phyloP scores from a whole-genome alignment of 768 basidiomycete genomes.

The Pisolithus sp. region DNA sequence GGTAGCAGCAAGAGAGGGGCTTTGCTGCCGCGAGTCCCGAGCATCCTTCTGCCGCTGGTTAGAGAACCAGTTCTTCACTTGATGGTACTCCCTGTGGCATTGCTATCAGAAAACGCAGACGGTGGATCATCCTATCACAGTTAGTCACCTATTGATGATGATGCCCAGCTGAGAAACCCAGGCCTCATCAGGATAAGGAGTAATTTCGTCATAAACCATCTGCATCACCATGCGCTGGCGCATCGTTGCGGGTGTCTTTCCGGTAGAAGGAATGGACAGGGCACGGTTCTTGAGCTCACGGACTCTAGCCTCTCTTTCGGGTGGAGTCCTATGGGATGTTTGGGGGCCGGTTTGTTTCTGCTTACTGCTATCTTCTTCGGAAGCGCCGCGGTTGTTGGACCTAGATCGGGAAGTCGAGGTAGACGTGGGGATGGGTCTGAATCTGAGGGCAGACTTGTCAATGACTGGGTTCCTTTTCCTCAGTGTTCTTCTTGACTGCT shows the following conservation, averaged over 20 bases:
- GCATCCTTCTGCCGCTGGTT: conserved; percentile 52
- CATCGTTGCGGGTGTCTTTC: conserved; percentile 44
- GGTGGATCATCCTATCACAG: neutral
- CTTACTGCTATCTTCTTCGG: conserved; percentile 26
- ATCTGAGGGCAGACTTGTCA: conserved; percentile 22
- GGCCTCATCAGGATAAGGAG: conserved; percentile 56
- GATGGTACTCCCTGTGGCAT: conserved; percentile 43
- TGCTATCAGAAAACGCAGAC: conserved; percentile 4
- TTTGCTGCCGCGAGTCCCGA: conserved; percentile 28
- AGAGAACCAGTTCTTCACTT: conserved; percentile 64
- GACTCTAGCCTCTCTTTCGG: conserved; percentile 26
- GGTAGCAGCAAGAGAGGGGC: conserved; percentile 27
- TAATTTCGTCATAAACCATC: conserved; percentile 61
- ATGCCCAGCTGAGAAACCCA: conserved; percentile 57
- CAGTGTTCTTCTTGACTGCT: conserved; percentile 21
- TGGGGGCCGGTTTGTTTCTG: conserved; percentile 18
- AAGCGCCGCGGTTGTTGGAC: conserved; percentile 14
- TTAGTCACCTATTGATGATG: conserved; percentile 45
- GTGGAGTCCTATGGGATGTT: conserved; percentile 15
- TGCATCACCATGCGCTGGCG: conserved; percentile 53
- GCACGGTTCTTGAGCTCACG: conserved; percentile 27
- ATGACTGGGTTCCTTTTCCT: conserved; percentile 15
- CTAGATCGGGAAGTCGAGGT: conserved; percentile 20
- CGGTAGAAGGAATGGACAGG: conserved; percentile 28
- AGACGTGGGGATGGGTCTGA: conserved; percentile 18